These are phyloP conservation scores for Penstemon eatonii DNA, from an alignment of 257 asterid genomes.

Conservation along the genomic window DNA sequence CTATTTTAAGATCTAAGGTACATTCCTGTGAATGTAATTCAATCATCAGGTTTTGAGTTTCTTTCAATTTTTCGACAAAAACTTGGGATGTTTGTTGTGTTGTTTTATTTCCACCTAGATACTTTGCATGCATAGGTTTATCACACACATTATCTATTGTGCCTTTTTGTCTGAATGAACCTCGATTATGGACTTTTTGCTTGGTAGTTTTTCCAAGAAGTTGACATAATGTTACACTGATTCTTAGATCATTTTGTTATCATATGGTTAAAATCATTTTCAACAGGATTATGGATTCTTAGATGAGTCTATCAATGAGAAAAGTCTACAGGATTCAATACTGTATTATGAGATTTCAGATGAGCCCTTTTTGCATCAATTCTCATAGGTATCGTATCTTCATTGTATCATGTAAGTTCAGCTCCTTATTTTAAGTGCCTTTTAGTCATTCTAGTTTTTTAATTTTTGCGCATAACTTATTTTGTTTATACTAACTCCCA, in stretches of 20 bases:
- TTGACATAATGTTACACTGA: not conserved
- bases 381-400: not conserved
- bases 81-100: too few relatives aligned
- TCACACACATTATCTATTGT: not conserved
- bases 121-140: not conserved
- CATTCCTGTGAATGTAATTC: too few relatives aligned
- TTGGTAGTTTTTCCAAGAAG: not conserved
- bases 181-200: too few relatives aligned
- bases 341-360: not conserved
- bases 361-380: not conserved
- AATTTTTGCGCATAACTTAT: not conserved
- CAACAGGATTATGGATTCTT: conserved; percentile 4
- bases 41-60: too few relatives aligned
- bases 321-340: not conserved
- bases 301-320: not conserved
- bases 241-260: not conserved
- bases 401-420: not conserved
- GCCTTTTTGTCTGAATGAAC: not conserved
- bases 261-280: not conserved
- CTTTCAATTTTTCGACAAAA: too few relatives aligned
- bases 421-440: not conserved
- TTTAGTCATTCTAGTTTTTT: not conserved
- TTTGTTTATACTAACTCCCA: not conserved
- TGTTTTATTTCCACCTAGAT: not conserved
- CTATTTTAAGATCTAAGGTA: too few relatives aligned